Evolutionary conservation across 1,284 basidiomycete genomes (phyloP).

Genomic region (Pyrrhoderma noxium): DNA sequence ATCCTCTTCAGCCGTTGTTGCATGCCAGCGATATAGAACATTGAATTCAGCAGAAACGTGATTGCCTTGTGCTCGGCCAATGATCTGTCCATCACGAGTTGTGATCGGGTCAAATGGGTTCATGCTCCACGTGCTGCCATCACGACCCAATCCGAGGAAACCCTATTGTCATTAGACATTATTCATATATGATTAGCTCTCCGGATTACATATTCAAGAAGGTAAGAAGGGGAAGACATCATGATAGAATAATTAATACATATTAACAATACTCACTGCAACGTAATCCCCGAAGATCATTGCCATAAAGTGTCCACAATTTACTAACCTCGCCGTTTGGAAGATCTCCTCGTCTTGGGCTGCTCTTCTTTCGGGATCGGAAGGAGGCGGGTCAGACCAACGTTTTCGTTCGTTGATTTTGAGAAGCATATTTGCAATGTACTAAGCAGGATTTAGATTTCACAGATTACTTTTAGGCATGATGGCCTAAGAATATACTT

Average conservation of each 20-base stretch:
- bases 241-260: too few relatives aligned
- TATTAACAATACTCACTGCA: constrained; percentile 19
- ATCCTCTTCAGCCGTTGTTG: constrained; percentile 37
- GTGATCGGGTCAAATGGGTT: constrained; percentile 30
- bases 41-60: constrained; percentile 48
- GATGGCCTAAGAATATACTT: neutral
- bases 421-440: constrained; percentile 44
- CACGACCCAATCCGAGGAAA: constrained; percentile 37
- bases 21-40: constrained; percentile 39
- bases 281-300: constrained; percentile 42
- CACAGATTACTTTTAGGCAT: neutral
- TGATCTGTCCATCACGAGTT: constrained; percentile 9
- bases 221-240: too few relatives aligned
- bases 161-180: constrained; percentile 18
- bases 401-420: constrained; percentile 42
- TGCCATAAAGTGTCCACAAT: constrained; percentile 40
- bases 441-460: constrained; percentile 33
- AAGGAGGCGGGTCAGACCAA: constrained; percentile 32
- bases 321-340: constrained; percentile 45
- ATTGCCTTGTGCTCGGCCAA: constrained; percentile 39
- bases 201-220: too few relatives aligned
- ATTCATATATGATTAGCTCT: too few relatives aligned
- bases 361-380: constrained; percentile 25
- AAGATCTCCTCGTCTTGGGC: constrained; percentile 49
- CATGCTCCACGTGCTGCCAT: constrained; percentile 38